Percentiles rank a stretch among this genome's conserved stretches.
These are phyloP conservation scores for Betula pendula DNA, from an alignment of 306 rosid genomes.

Conservation along the genomic window DNA sequence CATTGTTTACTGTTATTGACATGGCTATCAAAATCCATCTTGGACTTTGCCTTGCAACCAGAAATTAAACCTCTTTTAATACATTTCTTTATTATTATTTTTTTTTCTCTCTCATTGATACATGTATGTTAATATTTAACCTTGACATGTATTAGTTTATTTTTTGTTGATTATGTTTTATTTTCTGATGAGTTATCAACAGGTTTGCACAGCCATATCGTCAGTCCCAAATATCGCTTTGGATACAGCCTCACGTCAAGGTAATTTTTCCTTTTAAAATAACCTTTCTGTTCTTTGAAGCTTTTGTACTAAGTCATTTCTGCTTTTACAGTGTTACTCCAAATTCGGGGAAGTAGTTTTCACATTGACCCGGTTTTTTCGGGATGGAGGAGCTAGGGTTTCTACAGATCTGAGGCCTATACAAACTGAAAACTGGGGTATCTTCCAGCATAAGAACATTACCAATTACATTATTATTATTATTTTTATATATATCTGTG, in stretches of 20 bases:
- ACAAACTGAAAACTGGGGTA: constrained; percentile 52
- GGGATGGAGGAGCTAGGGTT: constrained; percentile 55
- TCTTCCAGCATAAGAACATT: constrained; percentile 23
- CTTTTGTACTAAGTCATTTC: constrained; percentile 33
- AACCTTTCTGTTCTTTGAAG: constrained; percentile 7
- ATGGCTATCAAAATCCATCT: background rate
- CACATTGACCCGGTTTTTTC: constrained; percentile 81
- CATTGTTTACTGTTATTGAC: background rate
- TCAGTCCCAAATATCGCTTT: constrained; percentile 79
- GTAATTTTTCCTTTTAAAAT: constrained; percentile 37
- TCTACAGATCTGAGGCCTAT: constrained; percentile 57
- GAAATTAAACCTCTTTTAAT: background rate
- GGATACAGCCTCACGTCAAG: constrained; percentile 97
- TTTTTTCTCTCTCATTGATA: background rate
- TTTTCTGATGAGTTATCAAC: constrained; percentile 32
- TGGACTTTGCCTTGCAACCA: constrained; percentile 1
- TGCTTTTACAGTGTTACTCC: constrained; percentile 63
- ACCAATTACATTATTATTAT: constrained; percentile 8
- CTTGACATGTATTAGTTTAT: constrained; percentile 7
- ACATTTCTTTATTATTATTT: background rate
- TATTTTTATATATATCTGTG: background rate
- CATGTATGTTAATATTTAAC: constrained; percentile 6
- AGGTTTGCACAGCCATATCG: constrained; percentile 85
- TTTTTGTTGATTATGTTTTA: constrained; percentile 21
- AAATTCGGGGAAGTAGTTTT: constrained; percentile 85